Evolutionary conservation across 2,329 filamentous ascomycete genomes (phyloP), one percentile per base, ranked within the genome.

Genomic region (Alternaria triticina): DNA sequence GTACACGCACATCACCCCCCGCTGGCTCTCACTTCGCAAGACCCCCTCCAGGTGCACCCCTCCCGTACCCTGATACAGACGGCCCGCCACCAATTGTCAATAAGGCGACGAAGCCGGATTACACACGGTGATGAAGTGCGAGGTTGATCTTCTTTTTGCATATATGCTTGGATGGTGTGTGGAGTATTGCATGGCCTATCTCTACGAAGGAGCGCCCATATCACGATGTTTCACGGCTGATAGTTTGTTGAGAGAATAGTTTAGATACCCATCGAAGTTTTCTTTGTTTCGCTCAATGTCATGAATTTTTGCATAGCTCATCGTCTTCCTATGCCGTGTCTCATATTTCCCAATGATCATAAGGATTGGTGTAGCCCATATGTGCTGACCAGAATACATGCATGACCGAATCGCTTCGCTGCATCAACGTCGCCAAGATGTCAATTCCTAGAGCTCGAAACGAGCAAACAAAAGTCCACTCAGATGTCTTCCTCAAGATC

Each of bases 51-150:
- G 77, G 77, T 5, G 71, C 74, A 1, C 78, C 83, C 9, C 85
- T 92, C 33, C 94, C 94, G 1, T 97, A 97, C 77, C 95, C 95
- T 0, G 81, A 92, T 51, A 90, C 89, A 49, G 91, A 96, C 73
- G 91, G 91, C 25, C 90, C 91, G 27, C 94, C 95, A 17, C 95
- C 95, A 4, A 84, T 87, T 7, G 93, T 96, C 8, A 96, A 97
- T 73, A 91, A 93, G 86, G 89, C 91, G 47, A 88, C 90, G 70
- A 97, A 97, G 79, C 95, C 95, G 1, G 90, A 91, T 52, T 92
- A 73, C 36, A 68, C 68, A 47, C 69, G 74, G 25, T 77, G 56
- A 66, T 12, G 2, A 4, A 36, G n/a, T 25, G 40, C 9, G n/a
- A n/a, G 27, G 27, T 58, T 23, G 27, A 30, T n/a, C 20, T 61